These are phyloP conservation scores for Vanrija humicola DNA, from an alignment of 1,284 basidiomycete genomes.

Conservation along the genomic window DNA sequence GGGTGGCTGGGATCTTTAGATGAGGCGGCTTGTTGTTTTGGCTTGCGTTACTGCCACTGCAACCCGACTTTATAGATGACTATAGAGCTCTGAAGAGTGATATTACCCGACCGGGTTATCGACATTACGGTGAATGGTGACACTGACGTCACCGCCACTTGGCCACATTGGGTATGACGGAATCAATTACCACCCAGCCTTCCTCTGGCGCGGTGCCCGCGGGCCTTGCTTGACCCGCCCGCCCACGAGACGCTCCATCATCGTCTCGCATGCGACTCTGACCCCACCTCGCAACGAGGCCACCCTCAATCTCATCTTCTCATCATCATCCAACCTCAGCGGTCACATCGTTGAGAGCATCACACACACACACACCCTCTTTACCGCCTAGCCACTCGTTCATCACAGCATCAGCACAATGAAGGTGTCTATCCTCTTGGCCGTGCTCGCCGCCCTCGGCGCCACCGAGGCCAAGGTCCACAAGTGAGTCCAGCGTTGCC, in stretches of 20 bases:
- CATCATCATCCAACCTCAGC: not conserved
- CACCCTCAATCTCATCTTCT: not conserved
- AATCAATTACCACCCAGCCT: not conserved
- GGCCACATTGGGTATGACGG: not conserved
- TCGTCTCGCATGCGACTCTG: not conserved
- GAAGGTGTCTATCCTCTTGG: conserved; percentile 62
- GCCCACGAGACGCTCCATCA: not conserved
- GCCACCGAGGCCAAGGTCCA: conserved; percentile 43
- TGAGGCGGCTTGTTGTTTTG: no score
- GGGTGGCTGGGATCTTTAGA: conserved; percentile 12
- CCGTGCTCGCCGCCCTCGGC: conserved; percentile 61
- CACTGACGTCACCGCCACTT: not conserved
- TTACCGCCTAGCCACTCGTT: conserved; percentile 13
- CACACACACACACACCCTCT: conserved; percentile 3
- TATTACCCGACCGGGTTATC: no score
- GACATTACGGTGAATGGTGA: not conserved
- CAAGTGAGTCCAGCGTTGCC: conserved; percentile 36
- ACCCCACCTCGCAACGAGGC: not conserved
- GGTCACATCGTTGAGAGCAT: not conserved
- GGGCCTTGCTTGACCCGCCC: not conserved
- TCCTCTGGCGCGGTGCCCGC: not conserved
- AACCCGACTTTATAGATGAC: not conserved
- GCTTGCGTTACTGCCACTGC: conserved; percentile 27
- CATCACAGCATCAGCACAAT: conserved; percentile 52
- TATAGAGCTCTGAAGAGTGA: no score